Evolutionary conservation across 257 asterid genomes (phyloP).

Genomic region (Scutellaria baicalensis): DNA sequence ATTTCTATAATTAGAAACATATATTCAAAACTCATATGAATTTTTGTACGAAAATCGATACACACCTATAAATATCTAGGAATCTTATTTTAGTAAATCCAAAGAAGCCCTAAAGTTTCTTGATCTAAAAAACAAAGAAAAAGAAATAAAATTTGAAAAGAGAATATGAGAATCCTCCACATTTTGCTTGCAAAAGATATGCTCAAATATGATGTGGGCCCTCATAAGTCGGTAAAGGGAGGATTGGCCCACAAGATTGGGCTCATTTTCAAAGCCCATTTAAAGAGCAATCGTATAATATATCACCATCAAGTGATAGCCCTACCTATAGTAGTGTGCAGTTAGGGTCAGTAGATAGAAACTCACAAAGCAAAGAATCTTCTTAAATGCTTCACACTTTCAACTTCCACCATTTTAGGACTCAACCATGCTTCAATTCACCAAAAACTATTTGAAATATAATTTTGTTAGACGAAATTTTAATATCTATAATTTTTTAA

Average conservation of each 20-base stretch:
- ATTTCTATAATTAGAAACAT: too few species aligned
- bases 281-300: not conserved
- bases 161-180: not conserved
- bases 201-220: not conserved
- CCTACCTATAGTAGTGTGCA: not conserved
- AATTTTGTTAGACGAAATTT: not conserved
- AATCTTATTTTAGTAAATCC: too few species aligned
- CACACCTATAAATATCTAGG: too few species aligned
- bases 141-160: not conserved
- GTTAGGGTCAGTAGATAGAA: conserved; percentile 4
- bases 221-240: not conserved
- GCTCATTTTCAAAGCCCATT: conserved; percentile 12
- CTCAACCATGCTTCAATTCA: conserved; percentile 3
- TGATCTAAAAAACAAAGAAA: not conserved
- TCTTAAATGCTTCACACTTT: conserved; percentile 3
- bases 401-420: not conserved
- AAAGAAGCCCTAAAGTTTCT: not conserved
- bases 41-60: too few species aligned
- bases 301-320: not conserved
- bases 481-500: not conserved
- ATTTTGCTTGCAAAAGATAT: not conserved
- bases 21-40: too few species aligned
- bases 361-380: conserved; percentile 2
- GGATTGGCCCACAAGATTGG: conserved; percentile 5
- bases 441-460: too few species aligned